Percentiles rank a stretch among this genome's conserved stretches.
phyloP scores from a whole-genome alignment of 139 green algal genomes.

The Zygnema circumcarinatum region DNA sequence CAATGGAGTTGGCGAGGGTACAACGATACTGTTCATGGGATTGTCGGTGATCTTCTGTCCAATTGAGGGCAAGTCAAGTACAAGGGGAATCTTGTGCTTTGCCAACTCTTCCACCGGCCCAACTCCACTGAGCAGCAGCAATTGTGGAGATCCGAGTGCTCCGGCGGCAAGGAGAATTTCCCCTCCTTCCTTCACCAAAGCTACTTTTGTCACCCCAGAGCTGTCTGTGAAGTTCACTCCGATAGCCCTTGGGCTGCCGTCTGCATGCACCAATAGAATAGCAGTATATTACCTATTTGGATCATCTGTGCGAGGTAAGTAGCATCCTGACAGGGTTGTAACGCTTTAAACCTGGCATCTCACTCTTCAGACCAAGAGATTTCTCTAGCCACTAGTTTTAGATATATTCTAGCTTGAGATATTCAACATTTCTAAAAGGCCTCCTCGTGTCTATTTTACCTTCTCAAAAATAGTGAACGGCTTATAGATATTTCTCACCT shows the following conservation, averaged over 20 bases:
- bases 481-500: neutral
- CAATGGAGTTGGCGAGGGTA: slow-evolving; percentile 5
- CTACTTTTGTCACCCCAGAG: neutral
- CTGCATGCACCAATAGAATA: too few relatives aligned
- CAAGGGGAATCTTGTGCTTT: slow-evolving; percentile 3
- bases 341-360: too few relatives aligned
- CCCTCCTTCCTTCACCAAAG: neutral
- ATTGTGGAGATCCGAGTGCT: slow-evolving; percentile 21
- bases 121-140: slow-evolving; percentile 38
- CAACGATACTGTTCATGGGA: slow-evolving; percentile 32
- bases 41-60: slow-evolving; percentile 27
- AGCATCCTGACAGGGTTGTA: neutral
- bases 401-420: neutral
- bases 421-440: neutral
- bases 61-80: neutral
- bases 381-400: neutral
- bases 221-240: slow-evolving; percentile 23
- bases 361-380: too few relatives aligned
- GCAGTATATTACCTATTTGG: neutral
- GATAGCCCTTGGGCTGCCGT: slow-evolving; percentile 1
- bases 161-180: slow-evolving; percentile 33
- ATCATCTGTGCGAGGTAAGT: neutral
- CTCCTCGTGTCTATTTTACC: neutral
- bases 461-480: neutral
- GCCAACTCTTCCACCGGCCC: slow-evolving; percentile 20